phyloP scores from a whole-genome alignment of 805 yeast species.

The Pichia thaimueangensis region DNA sequence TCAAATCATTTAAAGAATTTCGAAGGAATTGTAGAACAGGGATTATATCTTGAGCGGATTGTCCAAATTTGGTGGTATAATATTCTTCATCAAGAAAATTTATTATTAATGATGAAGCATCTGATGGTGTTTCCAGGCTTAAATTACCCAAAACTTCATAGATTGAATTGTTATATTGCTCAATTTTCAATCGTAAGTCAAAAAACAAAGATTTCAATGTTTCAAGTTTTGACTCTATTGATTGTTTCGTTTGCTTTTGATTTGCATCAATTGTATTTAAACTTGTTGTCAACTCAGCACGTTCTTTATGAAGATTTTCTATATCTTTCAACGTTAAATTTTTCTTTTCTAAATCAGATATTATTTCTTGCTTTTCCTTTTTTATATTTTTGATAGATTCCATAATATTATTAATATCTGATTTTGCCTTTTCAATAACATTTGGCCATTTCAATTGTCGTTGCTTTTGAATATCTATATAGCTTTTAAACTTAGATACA shows the following conservation, averaged over 20 bases:
- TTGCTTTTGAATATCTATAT: conserved; percentile 59
- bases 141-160: conserved; percentile 39
- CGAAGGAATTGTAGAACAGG: conserved; percentile 26
- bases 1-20: conserved; percentile 30
- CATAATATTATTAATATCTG: conserved; percentile 42
- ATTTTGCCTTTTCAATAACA: conserved; percentile 48
- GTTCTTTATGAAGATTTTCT: conserved; percentile 54
- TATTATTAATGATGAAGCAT: conserved; percentile 19
- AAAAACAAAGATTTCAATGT: conserved; percentile 45
- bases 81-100: conserved; percentile 23
- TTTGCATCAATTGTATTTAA: conserved; percentile 41
- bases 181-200: conserved; percentile 44
- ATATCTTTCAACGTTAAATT: conserved; percentile 60
- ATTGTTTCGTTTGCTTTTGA: conserved; percentile 38
- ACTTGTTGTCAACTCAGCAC: conserved; percentile 49
- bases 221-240: conserved; percentile 42
- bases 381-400: conserved; percentile 37
- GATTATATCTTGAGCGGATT: conserved; percentile 37
- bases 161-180: conserved; percentile 50
- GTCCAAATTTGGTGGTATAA: conserved; percentile 40
- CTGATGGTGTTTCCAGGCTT: conserved; percentile 14
- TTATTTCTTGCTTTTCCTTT: conserved; percentile 34
- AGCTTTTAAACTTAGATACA: conserved; percentile 61
- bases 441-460: conserved; percentile 59
- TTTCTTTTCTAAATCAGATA: conserved; percentile 40